Base-by-base conservation (phyloP, 305 asterid species). In the Solanum chacoense region DNA sequence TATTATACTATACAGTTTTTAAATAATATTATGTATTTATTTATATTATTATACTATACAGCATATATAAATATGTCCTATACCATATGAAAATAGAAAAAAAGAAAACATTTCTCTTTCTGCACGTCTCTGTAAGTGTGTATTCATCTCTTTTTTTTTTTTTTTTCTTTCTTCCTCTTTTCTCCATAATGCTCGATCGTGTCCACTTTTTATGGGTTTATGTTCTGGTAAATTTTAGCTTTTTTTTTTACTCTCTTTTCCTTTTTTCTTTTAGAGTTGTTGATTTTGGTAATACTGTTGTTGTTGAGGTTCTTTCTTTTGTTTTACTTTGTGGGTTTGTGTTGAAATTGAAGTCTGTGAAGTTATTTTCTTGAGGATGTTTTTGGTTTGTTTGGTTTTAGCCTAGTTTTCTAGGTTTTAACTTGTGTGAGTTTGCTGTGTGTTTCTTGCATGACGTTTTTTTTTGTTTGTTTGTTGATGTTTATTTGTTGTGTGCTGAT, bases 21-120 rank as follows among this genome's bases (percentile, higher is more conserved):
- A 31, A 31, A 72, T 72, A 4, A 67, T 67, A 67, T 18, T 59
- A 3, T 59, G 7, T 59, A 50, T 59, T 59, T 59, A 20, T 59
- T 59, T 59, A 40, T 50, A 50, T 55, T 55, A 7, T 55, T 55
- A 55, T 59, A 59, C 67, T 50, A 14, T 50, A 45, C 63, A 65
- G 11, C 32, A 26, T 26, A 35, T 35, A 63, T 50, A 26, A 11
- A 35, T 36, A 5, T 37, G n/a, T 32, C 0, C 9, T 34, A 12
- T 77, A 13, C 13, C 37, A 3, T n/a, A n/a, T 22, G 59, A 22
- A 77, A 87, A 77, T 32, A 22, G 13, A 87, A 77, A 87, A 22
- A 69, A 20, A 5, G 32, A 55, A n/a, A n/a, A 13, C 67, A 74
- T 16, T 84, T 88, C 88, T 88, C 88, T 88, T 69, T 84, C 79